These are phyloP conservation scores for Fusarium torreyae DNA, from an alignment of 2,329 filamentous ascomycete species.

Conservation along the genomic window DNA sequence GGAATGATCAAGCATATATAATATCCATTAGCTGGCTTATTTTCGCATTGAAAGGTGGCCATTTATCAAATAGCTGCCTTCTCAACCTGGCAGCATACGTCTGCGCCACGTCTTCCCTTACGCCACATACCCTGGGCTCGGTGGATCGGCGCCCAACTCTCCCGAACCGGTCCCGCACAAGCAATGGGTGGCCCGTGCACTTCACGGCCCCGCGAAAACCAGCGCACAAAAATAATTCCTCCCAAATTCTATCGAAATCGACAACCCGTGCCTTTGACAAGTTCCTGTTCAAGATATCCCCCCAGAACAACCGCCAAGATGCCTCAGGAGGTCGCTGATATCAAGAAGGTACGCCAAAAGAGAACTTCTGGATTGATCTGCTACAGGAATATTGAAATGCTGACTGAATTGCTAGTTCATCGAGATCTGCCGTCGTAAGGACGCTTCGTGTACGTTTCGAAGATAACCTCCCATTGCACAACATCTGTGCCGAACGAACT, in stretches of 20 bases:
- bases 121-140: constrained; percentile 30
- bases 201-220: constrained; percentile 47
- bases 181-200: constrained; percentile 47
- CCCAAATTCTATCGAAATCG: constrained; percentile 50
- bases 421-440: constrained; percentile 99
- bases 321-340: constrained; percentile 98
- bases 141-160: constrained; percentile 44
- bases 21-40: neutral
- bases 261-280: constrained; percentile 47
- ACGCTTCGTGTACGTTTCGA: constrained; percentile 92
- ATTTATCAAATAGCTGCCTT: constrained; percentile 21
- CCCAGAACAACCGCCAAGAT: constrained; percentile 77
- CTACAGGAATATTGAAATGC: constrained; percentile 42
- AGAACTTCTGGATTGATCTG: neutral
- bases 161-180: constrained; percentile 27
- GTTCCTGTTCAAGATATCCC: constrained; percentile 48
- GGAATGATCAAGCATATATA: too few species aligned
- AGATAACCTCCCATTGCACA: constrained; percentile 19
- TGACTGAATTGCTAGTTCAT: constrained; percentile 82
- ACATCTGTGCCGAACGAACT: constrained; percentile 24
- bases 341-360: constrained; percentile 79
- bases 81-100: constrained; percentile 4
- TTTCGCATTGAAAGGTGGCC: constrained; percentile 45
- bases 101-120: constrained; percentile 35
- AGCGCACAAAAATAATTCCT: constrained; percentile 55